Percentiles rank a stretch among this genome's conserved stretches.
Evolutionary conservation across 2,329 filamentous ascomycete species (phyloP).

Genomic region (Mycosphaerella arachidis): DNA sequence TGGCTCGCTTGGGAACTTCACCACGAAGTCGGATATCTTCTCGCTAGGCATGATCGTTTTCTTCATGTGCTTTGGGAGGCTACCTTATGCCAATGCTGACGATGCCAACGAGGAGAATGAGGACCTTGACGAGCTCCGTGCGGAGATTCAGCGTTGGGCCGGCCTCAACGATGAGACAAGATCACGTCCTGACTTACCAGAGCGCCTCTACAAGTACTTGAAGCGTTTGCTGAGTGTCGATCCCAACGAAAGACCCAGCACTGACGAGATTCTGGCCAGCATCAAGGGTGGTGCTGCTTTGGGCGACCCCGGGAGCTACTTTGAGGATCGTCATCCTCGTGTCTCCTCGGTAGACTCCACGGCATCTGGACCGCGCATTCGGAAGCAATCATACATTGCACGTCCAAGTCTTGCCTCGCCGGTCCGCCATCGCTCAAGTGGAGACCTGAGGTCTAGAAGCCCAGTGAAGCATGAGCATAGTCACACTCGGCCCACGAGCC

Average conservation of each 20-base stretch:
- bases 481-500: slow-evolving; percentile 11
- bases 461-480: slow-evolving; percentile 16
- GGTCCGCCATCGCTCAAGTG: slow-evolving; percentile 16
- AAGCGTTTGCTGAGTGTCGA: slow-evolving; percentile 75
- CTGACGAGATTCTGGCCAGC: slow-evolving; percentile 75
- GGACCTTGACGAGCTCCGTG: slow-evolving; percentile 77
- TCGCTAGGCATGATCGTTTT: slow-evolving; percentile 97
- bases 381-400: slow-evolving; percentile 22
- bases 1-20: slow-evolving; percentile 85
- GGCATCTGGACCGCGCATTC: slow-evolving; percentile 14
- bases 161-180: slow-evolving; percentile 63
- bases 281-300: slow-evolving; percentile 59
- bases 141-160: slow-evolving; percentile 80
- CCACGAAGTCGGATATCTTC: slow-evolving; percentile 96
- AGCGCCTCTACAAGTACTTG: slow-evolving; percentile 78
- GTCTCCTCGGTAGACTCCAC: slow-evolving; percentile 44
- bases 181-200: slow-evolving; percentile 74
- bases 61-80: slow-evolving; percentile 88
- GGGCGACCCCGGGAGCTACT: slow-evolving; percentile 25
- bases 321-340: slow-evolving; percentile 28
- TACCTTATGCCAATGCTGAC: slow-evolving; percentile 83
- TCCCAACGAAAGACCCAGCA: slow-evolving; percentile 71
- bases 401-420: slow-evolving; percentile 19
- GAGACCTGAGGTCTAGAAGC: slow-evolving; percentile 13
- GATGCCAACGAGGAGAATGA: slow-evolving; percentile 85